These are phyloP conservation scores for Xylariaceae sp. DNA, from an alignment of 2,329 filamentous ascomycete genomes.

Conservation along the genomic window DNA sequence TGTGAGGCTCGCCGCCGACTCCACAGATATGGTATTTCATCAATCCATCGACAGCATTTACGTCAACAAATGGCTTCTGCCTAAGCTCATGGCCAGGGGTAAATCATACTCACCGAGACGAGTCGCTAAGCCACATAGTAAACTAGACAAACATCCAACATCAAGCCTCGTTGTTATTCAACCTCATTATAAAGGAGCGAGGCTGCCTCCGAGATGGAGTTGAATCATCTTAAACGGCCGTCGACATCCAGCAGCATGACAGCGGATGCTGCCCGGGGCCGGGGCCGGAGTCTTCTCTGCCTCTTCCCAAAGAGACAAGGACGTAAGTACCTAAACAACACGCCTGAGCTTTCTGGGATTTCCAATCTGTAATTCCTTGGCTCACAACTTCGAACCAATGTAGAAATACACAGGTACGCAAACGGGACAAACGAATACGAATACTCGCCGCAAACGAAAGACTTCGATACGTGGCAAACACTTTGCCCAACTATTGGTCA, in stretches of 20 bases:
- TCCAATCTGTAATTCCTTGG: too few species aligned
- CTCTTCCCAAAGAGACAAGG: neutral
- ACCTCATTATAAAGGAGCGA: neutral
- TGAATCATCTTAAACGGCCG: neutral
- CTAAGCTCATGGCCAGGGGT: neutral
- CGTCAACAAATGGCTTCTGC: neutral
- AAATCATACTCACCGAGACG: constrained; percentile 3
- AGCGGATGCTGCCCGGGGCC: neutral
- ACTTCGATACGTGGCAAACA: too few species aligned
- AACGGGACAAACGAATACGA: too few species aligned
- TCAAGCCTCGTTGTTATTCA: neutral
- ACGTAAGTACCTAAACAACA: neutral
- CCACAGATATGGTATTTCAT: constrained; percentile 4
- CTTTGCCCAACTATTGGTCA: too few species aligned
- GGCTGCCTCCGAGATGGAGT: neutral
- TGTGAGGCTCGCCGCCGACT: neutral
- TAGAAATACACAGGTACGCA: too few species aligned
- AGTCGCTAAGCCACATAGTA: constrained; percentile 3
- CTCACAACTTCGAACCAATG: too few species aligned
- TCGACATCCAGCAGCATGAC: neutral
- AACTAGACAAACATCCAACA: constrained; percentile 5
- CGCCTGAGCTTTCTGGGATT: neutral
- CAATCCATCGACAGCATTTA: neutral
- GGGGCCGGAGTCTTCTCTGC: neutral
- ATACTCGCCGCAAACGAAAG: too few species aligned